A percentile compares a stretch with the other conserved stretches of the same genome.
These are phyloP conservation scores for Catunica adiposa DNA, from an alignment of 2,329 filamentous ascomycete genomes.

Conservation along the genomic window DNA sequence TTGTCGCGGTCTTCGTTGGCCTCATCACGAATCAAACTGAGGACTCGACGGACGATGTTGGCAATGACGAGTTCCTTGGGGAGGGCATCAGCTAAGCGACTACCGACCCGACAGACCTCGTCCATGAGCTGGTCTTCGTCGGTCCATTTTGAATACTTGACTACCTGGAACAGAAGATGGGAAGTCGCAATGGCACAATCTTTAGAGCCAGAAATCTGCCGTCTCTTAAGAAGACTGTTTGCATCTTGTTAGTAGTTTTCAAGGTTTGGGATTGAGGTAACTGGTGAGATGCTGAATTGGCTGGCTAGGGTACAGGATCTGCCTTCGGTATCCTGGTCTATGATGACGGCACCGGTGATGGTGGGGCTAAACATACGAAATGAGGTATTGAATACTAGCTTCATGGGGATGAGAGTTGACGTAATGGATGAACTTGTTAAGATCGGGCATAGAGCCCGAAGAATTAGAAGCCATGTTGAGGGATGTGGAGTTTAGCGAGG, in stretches of 20 bases:
- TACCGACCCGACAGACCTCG: conserved; percentile 63
- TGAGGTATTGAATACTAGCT: conserved; percentile 64
- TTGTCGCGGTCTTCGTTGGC: conserved; percentile 59
- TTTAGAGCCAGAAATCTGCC: conserved; percentile 76
- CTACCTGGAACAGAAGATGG: conserved; percentile 71
- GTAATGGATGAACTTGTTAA: conserved; percentile 64
- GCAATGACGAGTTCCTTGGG: conserved; percentile 83
- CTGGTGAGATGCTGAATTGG: background rate
- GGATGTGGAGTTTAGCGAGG: background rate
- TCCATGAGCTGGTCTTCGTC: conserved; percentile 65
- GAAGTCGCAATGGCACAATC: conserved; percentile 84
- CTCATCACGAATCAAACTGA: conserved; percentile 84
- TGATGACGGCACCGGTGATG: background rate
- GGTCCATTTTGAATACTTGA: conserved; percentile 62
- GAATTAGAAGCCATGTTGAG: background rate
- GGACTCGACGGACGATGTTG: conserved; percentile 80
- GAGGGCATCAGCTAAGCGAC: conserved; percentile 63
- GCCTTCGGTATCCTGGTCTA: background rate
- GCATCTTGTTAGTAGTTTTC: background rate
- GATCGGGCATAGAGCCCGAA: conserved; percentile 42
- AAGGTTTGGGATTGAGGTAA: background rate
- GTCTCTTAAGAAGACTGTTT: conserved; percentile 64
- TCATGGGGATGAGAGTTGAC: conserved; percentile 63
- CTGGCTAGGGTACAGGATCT: too few species aligned
- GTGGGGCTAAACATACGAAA: conserved; percentile 44